Conservation (phyloP, 1,139 yeast species). For the Hansenula sp. region DNA sequence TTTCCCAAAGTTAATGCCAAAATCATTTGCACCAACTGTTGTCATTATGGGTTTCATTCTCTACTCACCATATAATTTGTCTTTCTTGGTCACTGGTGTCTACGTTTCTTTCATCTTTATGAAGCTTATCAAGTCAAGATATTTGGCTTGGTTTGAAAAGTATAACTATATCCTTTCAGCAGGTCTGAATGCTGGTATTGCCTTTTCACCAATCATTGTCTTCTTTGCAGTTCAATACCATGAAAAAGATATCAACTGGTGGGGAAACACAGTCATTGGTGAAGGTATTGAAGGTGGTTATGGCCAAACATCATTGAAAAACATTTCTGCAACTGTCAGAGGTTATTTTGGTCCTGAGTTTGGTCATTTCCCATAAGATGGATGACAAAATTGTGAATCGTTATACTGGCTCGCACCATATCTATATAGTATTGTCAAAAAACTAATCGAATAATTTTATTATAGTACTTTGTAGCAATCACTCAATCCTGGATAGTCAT, state of each 20-base stretch:
- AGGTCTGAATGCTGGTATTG: constrained; percentile 57
- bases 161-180: constrained; percentile 58
- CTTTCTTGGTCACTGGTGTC: constrained; percentile 50
- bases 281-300: too few species aligned
- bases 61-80: constrained; percentile 44
- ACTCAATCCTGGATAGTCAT: too few species aligned
- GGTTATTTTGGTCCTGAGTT: too few species aligned
- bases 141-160: constrained; percentile 57
- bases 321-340: too few species aligned
- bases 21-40: constrained; percentile 42
- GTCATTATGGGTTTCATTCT: constrained; percentile 42
- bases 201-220: constrained; percentile 49
- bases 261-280: too few species aligned
- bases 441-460: too few species aligned
- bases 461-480: too few species aligned
- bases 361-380: too few species aligned
- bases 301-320: too few species aligned
- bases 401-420: too few species aligned
- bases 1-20: constrained; percentile 28
- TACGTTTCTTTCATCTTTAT: constrained; percentile 47
- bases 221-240: constrained; percentile 51
- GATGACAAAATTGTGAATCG: too few species aligned
- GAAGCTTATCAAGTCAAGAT: constrained; percentile 45
- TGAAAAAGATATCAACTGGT: constrained; percentile 41
- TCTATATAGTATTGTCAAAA: too few species aligned